Conservation (phyloP, 2,329 filamentous ascomycete species). For the Aureobasidium mangrovei region DNA sequence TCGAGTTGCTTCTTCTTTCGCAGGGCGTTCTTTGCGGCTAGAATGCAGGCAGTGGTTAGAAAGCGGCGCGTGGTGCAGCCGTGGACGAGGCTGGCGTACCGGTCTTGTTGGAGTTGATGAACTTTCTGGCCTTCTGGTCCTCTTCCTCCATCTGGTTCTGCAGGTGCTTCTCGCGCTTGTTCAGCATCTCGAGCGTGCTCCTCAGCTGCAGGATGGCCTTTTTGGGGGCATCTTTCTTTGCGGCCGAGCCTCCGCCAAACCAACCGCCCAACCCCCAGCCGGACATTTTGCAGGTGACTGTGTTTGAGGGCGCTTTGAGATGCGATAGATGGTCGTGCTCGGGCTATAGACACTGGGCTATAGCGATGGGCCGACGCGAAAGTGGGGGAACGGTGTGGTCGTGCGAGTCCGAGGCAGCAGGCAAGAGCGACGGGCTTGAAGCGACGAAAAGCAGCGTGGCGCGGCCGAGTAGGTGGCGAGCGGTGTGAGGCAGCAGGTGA, state of each 20-base stretch:
- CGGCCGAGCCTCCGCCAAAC: constrained; percentile 73
- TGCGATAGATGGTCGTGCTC: background rate
- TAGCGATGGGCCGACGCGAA: constrained; percentile 6
- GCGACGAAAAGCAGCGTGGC: background rate
- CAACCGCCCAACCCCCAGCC: constrained; percentile 59
- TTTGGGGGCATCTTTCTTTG: constrained; percentile 90
- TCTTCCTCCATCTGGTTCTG: constrained; percentile 91
- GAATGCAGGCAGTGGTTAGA: constrained; percentile 16
- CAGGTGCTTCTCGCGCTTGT: constrained; percentile 88
- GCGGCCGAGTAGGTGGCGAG: background rate
- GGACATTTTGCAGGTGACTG: constrained; percentile 39
- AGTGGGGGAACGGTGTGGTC: constrained; percentile 8
- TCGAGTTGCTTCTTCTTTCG: constrained; percentile 93
- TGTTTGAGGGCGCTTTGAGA: background rate
- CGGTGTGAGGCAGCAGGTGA: background rate
- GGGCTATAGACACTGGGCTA: background rate
- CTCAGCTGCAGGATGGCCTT: constrained; percentile 87
- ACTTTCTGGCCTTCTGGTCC: constrained; percentile 78
- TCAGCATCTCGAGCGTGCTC: constrained; percentile 90
- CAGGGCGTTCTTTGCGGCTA: constrained; percentile 83
- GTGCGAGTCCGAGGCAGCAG: background rate
- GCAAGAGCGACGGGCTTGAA: background rate
- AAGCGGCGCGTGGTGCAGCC: background rate
- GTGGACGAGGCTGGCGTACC: constrained; percentile 49
- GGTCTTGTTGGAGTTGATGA: constrained; percentile 80